Percentiles rank a stretch among this genome's conserved stretches.
Evolutionary conservation across 1,139 yeast species (phyloP).

Genomic region (Sugiyamaella japonica): DNA sequence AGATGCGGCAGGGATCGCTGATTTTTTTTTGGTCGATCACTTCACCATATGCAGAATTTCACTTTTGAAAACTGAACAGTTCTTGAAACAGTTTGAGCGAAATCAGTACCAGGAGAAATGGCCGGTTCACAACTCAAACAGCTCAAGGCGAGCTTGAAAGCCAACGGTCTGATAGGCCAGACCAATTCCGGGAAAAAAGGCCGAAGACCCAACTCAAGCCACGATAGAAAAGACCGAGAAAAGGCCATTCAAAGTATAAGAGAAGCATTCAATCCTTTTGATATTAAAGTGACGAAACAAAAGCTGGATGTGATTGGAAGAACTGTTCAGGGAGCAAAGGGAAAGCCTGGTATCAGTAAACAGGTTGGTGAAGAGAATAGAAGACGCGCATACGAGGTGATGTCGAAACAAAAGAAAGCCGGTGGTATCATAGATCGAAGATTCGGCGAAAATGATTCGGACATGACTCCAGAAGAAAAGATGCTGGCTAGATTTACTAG

Average conservation of each 20-base stretch:
- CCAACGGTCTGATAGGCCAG: slow-evolving; percentile 81
- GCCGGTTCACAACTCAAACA: slow-evolving; percentile 89
- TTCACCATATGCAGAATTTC: slow-evolving; percentile 10
- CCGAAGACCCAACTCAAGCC: slow-evolving; percentile 47
- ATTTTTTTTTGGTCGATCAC: slow-evolving; percentile 8
- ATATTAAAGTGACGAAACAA: slow-evolving; percentile 62
- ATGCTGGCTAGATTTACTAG: slow-evolving; percentile 93
- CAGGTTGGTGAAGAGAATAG: slow-evolving; percentile 74
- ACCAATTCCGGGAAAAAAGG: slow-evolving; percentile 60
- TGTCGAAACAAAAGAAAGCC: slow-evolving; percentile 59
- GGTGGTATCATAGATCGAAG: slow-evolving; percentile 85
- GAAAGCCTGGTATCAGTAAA: slow-evolving; percentile 70
- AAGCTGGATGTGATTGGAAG: slow-evolving; percentile 66
- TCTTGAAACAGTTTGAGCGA: not conserved
- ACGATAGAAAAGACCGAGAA: slow-evolving; percentile 59
- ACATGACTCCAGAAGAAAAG: slow-evolving; percentile 80
- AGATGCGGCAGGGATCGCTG: not conserved
- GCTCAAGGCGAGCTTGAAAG: slow-evolving; percentile 72
- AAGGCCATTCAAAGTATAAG: slow-evolving; percentile 62
- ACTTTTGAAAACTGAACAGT: not conserved
- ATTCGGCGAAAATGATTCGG: slow-evolving; percentile 82
- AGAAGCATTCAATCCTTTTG: slow-evolving; percentile 87
- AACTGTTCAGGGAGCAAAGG: slow-evolving; percentile 61
- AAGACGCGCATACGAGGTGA: slow-evolving; percentile 64
- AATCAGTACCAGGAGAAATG: slow-evolving; percentile 45